Evolutionary conservation across 1,284 basidiomycete genomes (phyloP).

Genomic region (Irpex sp.): DNA sequence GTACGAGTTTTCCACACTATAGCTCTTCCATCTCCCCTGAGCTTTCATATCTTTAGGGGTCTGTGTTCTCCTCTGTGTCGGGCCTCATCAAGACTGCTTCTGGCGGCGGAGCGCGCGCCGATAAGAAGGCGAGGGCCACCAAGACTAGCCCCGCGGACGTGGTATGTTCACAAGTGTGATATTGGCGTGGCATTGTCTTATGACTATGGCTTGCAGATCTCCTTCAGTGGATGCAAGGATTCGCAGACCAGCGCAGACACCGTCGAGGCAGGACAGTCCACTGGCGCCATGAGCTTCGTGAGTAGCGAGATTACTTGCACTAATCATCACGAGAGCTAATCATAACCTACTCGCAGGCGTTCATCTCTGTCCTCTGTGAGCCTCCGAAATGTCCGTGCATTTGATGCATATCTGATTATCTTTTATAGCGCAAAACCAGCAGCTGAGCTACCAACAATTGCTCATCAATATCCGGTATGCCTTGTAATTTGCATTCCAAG

Average conservation of each 20-base stretch:
- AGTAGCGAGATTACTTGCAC: constrained; percentile 19
- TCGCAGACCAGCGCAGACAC: constrained; percentile 91
- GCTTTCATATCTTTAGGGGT: constrained; percentile 33
- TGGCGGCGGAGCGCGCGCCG: constrained; percentile 50
- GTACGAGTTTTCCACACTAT: constrained; percentile 10
- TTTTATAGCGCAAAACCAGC: constrained; percentile 50
- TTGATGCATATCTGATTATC: background rate
- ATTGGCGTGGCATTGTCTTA: constrained; percentile 18
- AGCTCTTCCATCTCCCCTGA: background rate
- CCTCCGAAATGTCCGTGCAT: background rate
- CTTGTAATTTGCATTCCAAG: background rate
- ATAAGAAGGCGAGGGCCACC: constrained; percentile 60
- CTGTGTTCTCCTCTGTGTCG: constrained; percentile 52
- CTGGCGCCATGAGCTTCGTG: constrained; percentile 85
- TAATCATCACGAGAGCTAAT: background rate
- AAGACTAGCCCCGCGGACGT: constrained; percentile 78
- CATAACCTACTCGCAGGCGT: constrained; percentile 49
- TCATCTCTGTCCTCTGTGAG: constrained; percentile 62
- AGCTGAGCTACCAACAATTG: constrained; percentile 81
- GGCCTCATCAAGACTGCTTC: constrained; percentile 39
- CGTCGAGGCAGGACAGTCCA: constrained; percentile 77
- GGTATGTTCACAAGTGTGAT: constrained; percentile 38
- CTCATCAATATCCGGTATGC: constrained; percentile 63
- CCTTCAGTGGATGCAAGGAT: constrained; percentile 91
- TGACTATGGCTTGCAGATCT: constrained; percentile 42